Conservation (phyloP, 2,329 filamentous ascomycete species). For the Fusarium sarcochroum region DNA sequence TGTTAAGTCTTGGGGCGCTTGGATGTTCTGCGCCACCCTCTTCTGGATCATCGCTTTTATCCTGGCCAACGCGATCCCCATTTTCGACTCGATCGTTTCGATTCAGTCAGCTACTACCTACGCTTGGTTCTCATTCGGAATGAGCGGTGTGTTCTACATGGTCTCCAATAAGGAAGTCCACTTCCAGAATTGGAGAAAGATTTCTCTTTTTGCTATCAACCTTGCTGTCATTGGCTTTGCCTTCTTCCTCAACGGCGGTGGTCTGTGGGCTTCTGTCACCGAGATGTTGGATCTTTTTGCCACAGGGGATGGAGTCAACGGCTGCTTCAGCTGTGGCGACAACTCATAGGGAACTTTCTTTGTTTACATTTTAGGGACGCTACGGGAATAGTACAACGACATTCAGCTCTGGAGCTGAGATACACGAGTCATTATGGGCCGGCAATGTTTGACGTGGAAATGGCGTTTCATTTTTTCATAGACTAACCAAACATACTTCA, state of each 20-base stretch:
- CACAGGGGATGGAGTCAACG: slow-evolving; percentile 6
- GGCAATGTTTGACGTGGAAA: no score
- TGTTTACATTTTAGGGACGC: no score
- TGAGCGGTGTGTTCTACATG: slow-evolving; percentile 33
- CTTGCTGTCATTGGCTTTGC: slow-evolving; percentile 27
- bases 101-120: slow-evolving; percentile 41
- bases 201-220: slow-evolving; percentile 30
- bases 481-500: no score
- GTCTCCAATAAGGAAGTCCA: slow-evolving; percentile 17
- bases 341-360: slow-evolving; percentile 2
- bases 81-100: slow-evolving; percentile 44
- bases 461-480: no score
- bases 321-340: slow-evolving; percentile 30
- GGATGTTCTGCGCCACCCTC: slow-evolving; percentile 36
- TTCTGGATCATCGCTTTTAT: slow-evolving; percentile 43
- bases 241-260: slow-evolving; percentile 37
- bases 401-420: no score
- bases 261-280: slow-evolving; percentile 38
- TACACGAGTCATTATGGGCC: no score
- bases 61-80: slow-evolving; percentile 43
- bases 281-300: slow-evolving; percentile 33
- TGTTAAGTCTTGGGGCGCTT: slow-evolving; percentile 41
- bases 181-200: slow-evolving; percentile 28
- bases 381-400: no score
- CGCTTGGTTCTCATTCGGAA: slow-evolving; percentile 42